Conservation (phyloP, 1,284 basidiomycete genomes). For the Rhodotorula glutinis region DNA sequence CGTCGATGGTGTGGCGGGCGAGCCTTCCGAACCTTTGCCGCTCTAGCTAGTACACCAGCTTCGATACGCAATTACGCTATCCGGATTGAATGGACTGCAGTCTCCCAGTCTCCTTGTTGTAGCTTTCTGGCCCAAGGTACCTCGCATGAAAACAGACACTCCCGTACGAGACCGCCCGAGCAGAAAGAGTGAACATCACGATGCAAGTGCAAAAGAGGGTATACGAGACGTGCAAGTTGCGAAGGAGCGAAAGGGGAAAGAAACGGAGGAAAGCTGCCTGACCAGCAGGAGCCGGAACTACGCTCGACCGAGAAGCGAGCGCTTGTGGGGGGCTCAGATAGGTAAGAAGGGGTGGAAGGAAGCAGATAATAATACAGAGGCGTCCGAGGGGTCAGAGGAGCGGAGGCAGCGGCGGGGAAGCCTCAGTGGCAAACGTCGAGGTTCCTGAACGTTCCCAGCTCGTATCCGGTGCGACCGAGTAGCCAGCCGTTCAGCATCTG, state of each 20-base stretch:
- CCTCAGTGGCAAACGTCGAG: slow-evolving; percentile 7
- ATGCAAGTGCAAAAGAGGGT: too few relatives aligned
- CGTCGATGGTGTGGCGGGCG: slow-evolving; percentile 25
- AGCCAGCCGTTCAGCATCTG: slow-evolving; percentile 39
- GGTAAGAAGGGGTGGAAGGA: neutral
- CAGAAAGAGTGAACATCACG: too few relatives aligned
- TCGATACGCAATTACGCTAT: too few relatives aligned
- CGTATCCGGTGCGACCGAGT: slow-evolving; percentile 30
- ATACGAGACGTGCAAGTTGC: too few relatives aligned
- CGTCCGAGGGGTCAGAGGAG: too few relatives aligned
- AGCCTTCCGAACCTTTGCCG: slow-evolving; percentile 16
- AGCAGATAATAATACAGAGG: neutral
- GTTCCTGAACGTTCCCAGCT: slow-evolving; percentile 19
- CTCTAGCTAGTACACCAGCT: too few relatives aligned
- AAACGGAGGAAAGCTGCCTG: neutral
- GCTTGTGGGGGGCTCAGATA: too few relatives aligned
- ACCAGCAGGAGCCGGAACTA: neutral
- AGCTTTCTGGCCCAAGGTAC: neutral
- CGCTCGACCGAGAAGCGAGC: too few relatives aligned
- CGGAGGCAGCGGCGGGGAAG: too few relatives aligned
- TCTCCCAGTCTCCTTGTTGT: neutral
- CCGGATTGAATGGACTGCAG: too few relatives aligned
- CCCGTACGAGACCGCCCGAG: too few relatives aligned
- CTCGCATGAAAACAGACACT: too few relatives aligned
- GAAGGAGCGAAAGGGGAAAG: neutral